Evolutionary conservation across 163 green algal genomes (phyloP).

Genomic region (Scenedesmus sp.): DNA sequence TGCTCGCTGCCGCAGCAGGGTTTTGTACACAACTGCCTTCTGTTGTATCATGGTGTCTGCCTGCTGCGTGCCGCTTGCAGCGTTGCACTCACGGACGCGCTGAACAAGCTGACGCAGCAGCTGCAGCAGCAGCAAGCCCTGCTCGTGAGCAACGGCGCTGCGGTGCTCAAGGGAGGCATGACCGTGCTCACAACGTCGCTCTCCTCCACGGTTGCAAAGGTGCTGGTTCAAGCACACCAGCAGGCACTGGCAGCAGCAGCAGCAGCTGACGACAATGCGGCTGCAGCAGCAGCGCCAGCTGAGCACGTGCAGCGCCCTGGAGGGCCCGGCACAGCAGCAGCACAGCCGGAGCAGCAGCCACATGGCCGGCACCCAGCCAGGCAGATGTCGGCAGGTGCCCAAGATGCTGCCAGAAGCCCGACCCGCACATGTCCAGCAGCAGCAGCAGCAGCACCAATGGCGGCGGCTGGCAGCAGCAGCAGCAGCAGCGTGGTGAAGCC

Average conservation of each 20-base stretch:
- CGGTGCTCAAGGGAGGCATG: slow-evolving; percentile 24
- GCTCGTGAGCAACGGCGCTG: slow-evolving; percentile 16
- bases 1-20: no score
- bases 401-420: not conserved
- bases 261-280: not conserved
- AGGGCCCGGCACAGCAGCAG: not conserved
- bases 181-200: slow-evolving; percentile 49
- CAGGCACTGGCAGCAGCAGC: slow-evolving; percentile 47
- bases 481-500: not conserved
- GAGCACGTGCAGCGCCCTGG: not conserved
- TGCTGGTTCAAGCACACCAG: slow-evolving; percentile 46
- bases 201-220: slow-evolving; percentile 40
- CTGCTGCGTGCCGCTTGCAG: not conserved
- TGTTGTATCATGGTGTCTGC: not conserved
- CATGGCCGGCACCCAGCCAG: not conserved
- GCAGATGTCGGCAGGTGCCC: not conserved
- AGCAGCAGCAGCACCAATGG: not conserved
- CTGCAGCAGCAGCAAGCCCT: slow-evolving; percentile 22
- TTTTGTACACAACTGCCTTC: not conserved
- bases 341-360: slow-evolving; percentile 9
- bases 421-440: not conserved
- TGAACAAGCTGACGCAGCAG: slow-evolving; percentile 11
- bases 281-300: not conserved
- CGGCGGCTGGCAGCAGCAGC: slow-evolving; percentile 15
- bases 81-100: slow-evolving; percentile 24